These are phyloP conservation scores for Talaromyces pinophilus DNA, from an alignment of 2,329 filamentous ascomycete genomes.

Conservation along the genomic window DNA sequence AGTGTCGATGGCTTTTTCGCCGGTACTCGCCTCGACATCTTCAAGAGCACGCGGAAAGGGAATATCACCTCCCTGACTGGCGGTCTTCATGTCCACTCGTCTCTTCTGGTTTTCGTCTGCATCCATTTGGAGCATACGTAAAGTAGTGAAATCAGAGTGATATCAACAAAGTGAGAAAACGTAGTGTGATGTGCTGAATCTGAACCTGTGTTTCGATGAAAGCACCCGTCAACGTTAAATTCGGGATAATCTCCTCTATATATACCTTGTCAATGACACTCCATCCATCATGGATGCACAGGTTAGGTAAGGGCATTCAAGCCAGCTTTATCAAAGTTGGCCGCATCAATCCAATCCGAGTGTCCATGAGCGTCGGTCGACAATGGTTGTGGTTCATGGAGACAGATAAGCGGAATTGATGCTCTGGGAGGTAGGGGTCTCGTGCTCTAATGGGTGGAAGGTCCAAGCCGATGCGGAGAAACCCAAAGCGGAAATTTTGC, in stretches of 20 bases:
- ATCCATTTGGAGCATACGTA: neutral
- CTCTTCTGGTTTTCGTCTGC: neutral
- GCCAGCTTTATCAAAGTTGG: neutral
- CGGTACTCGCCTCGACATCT: slow-evolving; percentile 21
- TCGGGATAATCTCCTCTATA: neutral
- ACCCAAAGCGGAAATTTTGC: slow-evolving; percentile 3
- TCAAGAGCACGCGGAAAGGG: slow-evolving; percentile 1
- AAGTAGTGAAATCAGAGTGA: neutral
- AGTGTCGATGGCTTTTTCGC: slow-evolving; percentile 27
- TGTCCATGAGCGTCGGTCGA: neutral
- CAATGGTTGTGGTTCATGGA: neutral
- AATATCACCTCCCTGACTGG: neutral
- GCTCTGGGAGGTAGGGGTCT: neutral
- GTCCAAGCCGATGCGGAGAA: slow-evolving; percentile 7
- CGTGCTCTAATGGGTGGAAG: slow-evolving; percentile 7
- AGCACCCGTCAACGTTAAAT: neutral
- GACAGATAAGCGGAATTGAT: neutral
- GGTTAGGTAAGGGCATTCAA: neutral
- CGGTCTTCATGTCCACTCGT: neutral
- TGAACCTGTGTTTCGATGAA: neutral
- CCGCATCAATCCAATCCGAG: neutral
- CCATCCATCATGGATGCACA: neutral
- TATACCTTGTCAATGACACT: neutral
- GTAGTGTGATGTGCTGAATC: neutral
- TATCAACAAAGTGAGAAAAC: neutral